phyloP scores from a whole-genome alignment of 371 early-diverging fungal species.

The Mucor piriformis region DNA sequence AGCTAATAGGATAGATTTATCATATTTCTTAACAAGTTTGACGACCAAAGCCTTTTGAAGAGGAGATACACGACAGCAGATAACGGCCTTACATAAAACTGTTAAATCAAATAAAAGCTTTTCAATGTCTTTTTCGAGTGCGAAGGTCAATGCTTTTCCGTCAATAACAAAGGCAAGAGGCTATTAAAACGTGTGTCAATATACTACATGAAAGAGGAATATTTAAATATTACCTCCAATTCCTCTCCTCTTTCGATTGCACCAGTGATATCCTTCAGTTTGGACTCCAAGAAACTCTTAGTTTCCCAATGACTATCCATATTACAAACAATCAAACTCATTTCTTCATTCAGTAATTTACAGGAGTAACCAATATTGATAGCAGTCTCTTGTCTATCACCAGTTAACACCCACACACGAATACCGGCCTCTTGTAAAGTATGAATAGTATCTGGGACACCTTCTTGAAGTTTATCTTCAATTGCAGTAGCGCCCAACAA shows the following conservation, averaged over 20 bases:
- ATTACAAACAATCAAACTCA: constrained; percentile 84
- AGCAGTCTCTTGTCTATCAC: constrained; percentile 93
- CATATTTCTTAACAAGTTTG: constrained; percentile 80
- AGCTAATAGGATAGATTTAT: constrained; percentile 78
- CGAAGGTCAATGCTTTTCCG: constrained; percentile 71
- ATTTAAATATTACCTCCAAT: constrained; percentile 43
- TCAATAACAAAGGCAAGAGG: constrained; percentile 76
- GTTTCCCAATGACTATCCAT: constrained; percentile 81
- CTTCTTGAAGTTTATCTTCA: constrained; percentile 98
- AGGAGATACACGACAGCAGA: constrained; percentile 95
- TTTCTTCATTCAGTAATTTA: constrained; percentile 84
- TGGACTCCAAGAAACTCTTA: constrained; percentile 75
- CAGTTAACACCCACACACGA: constrained; percentile 96
- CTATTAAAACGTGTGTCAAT: constrained; percentile 34
- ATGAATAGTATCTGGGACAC: constrained; percentile 96
- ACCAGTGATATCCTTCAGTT: constrained; percentile 69
- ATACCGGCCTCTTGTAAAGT: constrained; percentile 95
- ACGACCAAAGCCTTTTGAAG: constrained; percentile 95
- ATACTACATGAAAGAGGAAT: not conserved
- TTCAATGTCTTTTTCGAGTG: constrained; percentile 72
- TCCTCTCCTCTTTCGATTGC: constrained; percentile 61
- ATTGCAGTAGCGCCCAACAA: constrained; percentile 98
- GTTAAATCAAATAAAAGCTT: constrained; percentile 78
- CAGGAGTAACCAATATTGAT: constrained; percentile 93
- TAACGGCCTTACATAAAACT: constrained; percentile 80